phyloP scores from a whole-genome alignment of 805 yeast genomes.

The Cyberlindnera mycetangii region DNA sequence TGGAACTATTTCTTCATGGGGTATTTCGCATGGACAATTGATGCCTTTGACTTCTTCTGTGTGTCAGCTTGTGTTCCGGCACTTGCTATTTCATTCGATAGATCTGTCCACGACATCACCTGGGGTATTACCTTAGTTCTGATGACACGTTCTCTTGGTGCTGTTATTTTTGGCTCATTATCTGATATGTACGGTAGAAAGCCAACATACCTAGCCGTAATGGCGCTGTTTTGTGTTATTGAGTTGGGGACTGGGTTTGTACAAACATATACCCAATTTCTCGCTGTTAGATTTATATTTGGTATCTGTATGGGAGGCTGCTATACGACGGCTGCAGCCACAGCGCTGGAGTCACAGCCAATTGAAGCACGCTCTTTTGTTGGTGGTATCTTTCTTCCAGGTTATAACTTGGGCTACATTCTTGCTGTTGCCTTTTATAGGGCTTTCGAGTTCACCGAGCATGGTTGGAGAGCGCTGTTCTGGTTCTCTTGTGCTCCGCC shows the following conservation, averaged over 20 bases:
- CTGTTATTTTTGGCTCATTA: constrained; percentile 57
- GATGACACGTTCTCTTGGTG: constrained; percentile 69
- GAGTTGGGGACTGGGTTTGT: constrained; percentile 69
- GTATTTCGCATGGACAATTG: constrained; percentile 67
- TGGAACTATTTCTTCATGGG: constrained; percentile 64
- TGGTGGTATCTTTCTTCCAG: constrained; percentile 56
- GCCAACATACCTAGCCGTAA: constrained; percentile 57
- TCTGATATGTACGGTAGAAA: constrained; percentile 67
- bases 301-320: constrained; percentile 75
- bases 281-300: constrained; percentile 60
- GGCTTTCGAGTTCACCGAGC: constrained; percentile 49
- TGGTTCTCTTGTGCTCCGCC: constrained; percentile 77
- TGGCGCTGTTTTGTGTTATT: constrained; percentile 47
- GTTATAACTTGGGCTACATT: constrained; percentile 65
- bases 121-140: constrained; percentile 74
- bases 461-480: constrained; percentile 68
- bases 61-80: constrained; percentile 52
- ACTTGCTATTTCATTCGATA: constrained; percentile 47
- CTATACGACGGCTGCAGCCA: constrained; percentile 62
- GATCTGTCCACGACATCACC: constrained; percentile 47
- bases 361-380: constrained; percentile 54
- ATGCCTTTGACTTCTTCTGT: constrained; percentile 68
- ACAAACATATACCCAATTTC: constrained; percentile 53
- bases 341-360: constrained; percentile 67
- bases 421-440: constrained; percentile 63